Percentiles rank a stretch among this genome's conserved stretches.
Evolutionary conservation across 768 basidiomycete genomes (phyloP).

Genomic region (Cytidiella melzeri): DNA sequence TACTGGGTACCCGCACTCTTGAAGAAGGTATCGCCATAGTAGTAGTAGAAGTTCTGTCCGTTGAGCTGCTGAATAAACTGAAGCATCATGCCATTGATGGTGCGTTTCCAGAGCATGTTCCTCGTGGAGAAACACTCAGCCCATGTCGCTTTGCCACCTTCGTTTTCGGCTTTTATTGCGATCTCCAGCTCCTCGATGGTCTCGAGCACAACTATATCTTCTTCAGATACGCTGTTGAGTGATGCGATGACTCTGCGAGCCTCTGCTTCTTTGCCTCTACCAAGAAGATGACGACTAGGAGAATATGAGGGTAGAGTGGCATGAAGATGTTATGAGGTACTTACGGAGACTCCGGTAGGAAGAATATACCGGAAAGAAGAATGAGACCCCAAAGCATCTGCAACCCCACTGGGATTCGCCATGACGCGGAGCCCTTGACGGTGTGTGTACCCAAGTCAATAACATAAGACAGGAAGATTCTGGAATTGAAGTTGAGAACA

Average conservation of each 20-base stretch:
- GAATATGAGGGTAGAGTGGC: not conserved
- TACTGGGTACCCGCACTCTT: slow-evolving; percentile 61
- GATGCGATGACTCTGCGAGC: slow-evolving; percentile 60
- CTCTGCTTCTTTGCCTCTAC: slow-evolving; percentile 42
- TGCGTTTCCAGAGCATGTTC: slow-evolving; percentile 68
- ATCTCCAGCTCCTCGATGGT: slow-evolving; percentile 57
- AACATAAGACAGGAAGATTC: slow-evolving; percentile 69
- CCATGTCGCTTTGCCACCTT: slow-evolving; percentile 78
- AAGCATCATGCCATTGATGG: slow-evolving; percentile 75
- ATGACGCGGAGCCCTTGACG: slow-evolving; percentile 54
- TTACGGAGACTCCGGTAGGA: slow-evolving; percentile 74
- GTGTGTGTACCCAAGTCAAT: slow-evolving; percentile 62
- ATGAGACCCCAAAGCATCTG: slow-evolving; percentile 67
- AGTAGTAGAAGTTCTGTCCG: slow-evolving; percentile 79
- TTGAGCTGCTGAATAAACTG: slow-evolving; percentile 79
- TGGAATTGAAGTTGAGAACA: no score
- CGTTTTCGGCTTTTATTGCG: slow-evolving; percentile 67
- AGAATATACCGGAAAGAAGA: slow-evolving; percentile 63
- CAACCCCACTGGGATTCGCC: slow-evolving; percentile 70
- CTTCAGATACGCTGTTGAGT: slow-evolving; percentile 55
- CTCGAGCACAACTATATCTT: slow-evolving; percentile 55
- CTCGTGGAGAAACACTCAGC: slow-evolving; percentile 67
- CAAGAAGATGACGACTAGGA: slow-evolving; percentile 62
- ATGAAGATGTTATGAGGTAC: slow-evolving; percentile 19
- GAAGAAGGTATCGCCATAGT: slow-evolving; percentile 80